Conservation (phyloP, 2,329 filamentous ascomycete species). For the Fusarium luffae region DNA sequence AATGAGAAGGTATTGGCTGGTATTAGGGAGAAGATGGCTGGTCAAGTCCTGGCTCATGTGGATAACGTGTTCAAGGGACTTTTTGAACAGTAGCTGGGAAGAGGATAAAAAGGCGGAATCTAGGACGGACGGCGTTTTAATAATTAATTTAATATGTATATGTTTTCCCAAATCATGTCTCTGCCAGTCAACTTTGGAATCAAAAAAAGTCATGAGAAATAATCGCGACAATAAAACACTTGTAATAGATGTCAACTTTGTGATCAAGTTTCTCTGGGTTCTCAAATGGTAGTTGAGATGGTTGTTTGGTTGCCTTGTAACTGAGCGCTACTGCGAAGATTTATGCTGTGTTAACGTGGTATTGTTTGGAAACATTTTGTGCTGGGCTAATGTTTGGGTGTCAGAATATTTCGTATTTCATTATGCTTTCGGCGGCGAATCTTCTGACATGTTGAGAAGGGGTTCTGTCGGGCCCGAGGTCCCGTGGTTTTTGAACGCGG, state of each 20-base stretch:
- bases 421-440: neutral
- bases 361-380: too few species aligned
- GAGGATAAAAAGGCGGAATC: rapidly evolving
- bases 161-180: neutral
- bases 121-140: neutral
- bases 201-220: neutral
- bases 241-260: too few species aligned
- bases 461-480: conserved; percentile 9
- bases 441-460: neutral
- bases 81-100: neutral
- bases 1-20: conserved; percentile 31
- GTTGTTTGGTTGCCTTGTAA: too few species aligned
- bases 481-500: neutral
- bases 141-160: neutral
- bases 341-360: too few species aligned
- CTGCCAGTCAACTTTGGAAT: neutral
- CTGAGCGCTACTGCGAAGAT: too few species aligned
- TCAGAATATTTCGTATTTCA: too few species aligned
- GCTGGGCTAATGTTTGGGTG: too few species aligned
- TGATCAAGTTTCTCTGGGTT: too few species aligned
- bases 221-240: neutral
- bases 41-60: conserved; percentile 7
- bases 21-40: neutral
- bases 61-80: conserved; percentile 4
- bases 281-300: too few species aligned